Evolutionary conservation across 2,329 filamentous ascomycete genomes (phyloP), one percentile per base, ranked within the genome.

Genomic region (Fusarium palustre): DNA sequence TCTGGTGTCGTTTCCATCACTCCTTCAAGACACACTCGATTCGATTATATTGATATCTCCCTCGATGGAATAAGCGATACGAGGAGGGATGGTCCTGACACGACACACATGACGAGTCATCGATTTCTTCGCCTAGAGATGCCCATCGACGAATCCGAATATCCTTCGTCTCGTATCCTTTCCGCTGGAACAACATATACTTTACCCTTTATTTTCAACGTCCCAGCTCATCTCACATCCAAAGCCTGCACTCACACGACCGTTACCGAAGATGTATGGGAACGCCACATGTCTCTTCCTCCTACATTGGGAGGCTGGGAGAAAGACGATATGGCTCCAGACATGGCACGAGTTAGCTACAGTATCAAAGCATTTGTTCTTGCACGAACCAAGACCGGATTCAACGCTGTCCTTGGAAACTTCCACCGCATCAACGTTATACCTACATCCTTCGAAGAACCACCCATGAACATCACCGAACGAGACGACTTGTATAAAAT

Each of bases 51-150:
- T 15, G 68, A 69, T 18, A 65, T 74, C 30, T 55, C 58, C 10
- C 64, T 74, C 13, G 60, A 67, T 13, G 72, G 72, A n/a, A 53
- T 53, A 2, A 55, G 61, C 30, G 57, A 64, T 2, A 74, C 71
- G 1, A 68, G 70, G 22, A 68, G 66, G 5, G 70, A 74, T 38
- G 70, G 71, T 13, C 58, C 68, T 18, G 70, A 74, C 15, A 64
- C 28, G 28, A 64, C 63, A 5, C 71, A 71, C n/a, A 33, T 67
- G 13, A 66, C 71, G 2, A 68, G 63, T 0, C 72, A 74, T 39
- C 55, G 59, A 25, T 74, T 74, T 50, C 72, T 74, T 18, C 60
- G 68, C 11, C 42, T 68, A 2, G 63, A 74, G 34, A 74, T 74
- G 72, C 64, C 66, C 7, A 55, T 72, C 22, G 55, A 70, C 18